Evolutionary conservation across 805 yeast genomes (phyloP).

Genomic region (Candida sanyiensis): DNA sequence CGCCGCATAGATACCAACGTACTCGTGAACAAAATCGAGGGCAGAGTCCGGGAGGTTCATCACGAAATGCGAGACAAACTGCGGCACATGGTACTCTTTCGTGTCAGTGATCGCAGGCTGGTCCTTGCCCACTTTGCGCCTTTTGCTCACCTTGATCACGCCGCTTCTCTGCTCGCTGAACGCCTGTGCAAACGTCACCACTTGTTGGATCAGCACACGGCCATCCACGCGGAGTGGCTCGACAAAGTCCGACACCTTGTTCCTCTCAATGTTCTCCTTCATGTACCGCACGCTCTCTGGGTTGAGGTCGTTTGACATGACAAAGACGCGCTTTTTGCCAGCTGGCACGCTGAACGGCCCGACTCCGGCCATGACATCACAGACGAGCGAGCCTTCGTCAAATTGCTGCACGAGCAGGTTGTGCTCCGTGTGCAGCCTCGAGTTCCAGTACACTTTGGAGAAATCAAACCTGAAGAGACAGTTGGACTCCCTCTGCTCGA

Average conservation of each 20-base stretch:
- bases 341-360: constrained; percentile 98
- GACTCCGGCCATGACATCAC: constrained; percentile 97
- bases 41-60: constrained; percentile 98
- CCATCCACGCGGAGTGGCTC: constrained; percentile 74
- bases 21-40: constrained; percentile 71
- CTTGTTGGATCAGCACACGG: constrained; percentile 62
- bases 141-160: constrained; percentile 34
- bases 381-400: constrained; percentile 65
- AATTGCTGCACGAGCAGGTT: constrained; percentile 64
- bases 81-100: constrained; percentile 40
- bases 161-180: constrained; percentile 37
- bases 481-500: constrained; percentile 82
- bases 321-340: constrained; percentile 73
- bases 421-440: constrained; percentile 91
- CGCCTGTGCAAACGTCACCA: constrained; percentile 46
- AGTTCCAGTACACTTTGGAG: constrained; percentile 94
- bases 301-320: constrained; percentile 88
- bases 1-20: constrained; percentile 60
- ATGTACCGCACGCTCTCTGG: constrained; percentile 78
- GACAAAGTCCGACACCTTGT: constrained; percentile 58
- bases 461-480: constrained; percentile 82
- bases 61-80: constrained; percentile 62
- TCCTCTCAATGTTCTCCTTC: constrained; percentile 53
- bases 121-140: constrained; percentile 28
- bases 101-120: constrained; percentile 13